Conservation (phyloP, 1,284 basidiomycete species). For the Cutaneotrichosporon cyanovorans region DNA sequence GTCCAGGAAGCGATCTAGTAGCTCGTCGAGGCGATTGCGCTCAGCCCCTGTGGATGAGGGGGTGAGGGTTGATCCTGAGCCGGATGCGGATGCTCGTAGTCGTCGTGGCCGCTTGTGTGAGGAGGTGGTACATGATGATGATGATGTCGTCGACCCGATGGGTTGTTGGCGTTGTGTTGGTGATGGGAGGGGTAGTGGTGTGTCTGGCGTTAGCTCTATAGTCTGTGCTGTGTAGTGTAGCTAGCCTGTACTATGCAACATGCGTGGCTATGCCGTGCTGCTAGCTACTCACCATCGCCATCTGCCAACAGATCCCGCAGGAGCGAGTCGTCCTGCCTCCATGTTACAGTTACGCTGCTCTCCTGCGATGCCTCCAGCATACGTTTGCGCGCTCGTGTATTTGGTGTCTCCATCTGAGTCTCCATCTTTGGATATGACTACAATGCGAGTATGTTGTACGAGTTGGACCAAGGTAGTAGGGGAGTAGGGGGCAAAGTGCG, state of each 20-base stretch:
- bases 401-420: constrained; percentile 10
- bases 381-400: constrained; percentile 13
- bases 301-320: constrained; percentile 1
- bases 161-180: constrained; percentile 12
- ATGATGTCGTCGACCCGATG: constrained; percentile 1
- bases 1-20: constrained; percentile 11
- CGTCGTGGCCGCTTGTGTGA: constrained; percentile 6
- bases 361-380: constrained; percentile 2
- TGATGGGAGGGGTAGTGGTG: constrained; percentile 5
- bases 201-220: constrained; percentile 3
- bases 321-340: constrained; percentile 12
- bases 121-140: neutral
- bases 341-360: constrained; percentile 9
- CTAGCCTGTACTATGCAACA: too few relatives aligned
- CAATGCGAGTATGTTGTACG: too few relatives aligned
- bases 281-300: neutral
- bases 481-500: too few relatives aligned
- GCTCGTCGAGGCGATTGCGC: constrained; percentile 9
- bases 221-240: too few relatives aligned
- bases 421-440: too few relatives aligned
- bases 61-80: neutral
- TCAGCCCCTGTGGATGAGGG: neutral
- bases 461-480: too few relatives aligned
- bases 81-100: neutral
- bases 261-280: too few relatives aligned